Base-by-base conservation (phyloP, 116 monocot genomes). In the Thalassia testudinum region DNA sequence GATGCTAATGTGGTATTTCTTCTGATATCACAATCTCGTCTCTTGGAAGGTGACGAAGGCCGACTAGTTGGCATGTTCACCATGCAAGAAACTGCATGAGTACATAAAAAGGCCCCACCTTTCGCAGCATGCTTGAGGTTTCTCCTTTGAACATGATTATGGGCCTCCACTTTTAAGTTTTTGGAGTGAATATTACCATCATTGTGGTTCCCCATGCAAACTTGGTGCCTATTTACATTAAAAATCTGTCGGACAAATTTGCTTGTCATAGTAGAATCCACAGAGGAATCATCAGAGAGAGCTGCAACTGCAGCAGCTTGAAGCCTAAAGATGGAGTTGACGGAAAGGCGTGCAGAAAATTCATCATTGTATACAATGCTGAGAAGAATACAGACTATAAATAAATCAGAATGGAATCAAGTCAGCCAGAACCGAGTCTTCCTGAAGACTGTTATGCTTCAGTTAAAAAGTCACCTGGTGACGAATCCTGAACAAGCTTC, bases 291-390 rank as follows among this genome's bases (percentile, higher is more conserved):
- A 59, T 85, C 90, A 17, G 97, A 85, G 27, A 99, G 82, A 58
- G 90, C 82, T 44, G 47, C 64, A 16, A 86, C 82, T 56, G 97
- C 81, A 44, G 82, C 79, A 59, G 86, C 67, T 61, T 80, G 85
- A 38, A 99, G 85, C 64, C 97, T 76, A 42, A 79, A 65, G 23
- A 99, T 77, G 26, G 97, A 89, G 42, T 78, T 86, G 19, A 90
- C 69, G 2, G 97, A 99, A 62, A 99, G 90, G 0, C 90, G 78
- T 56, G 97, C 61, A 61, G 97, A 90, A 56, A 86, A 99, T 63
- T 99, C 97, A 68, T 99, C 90, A 60, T 82, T 86, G 66, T 78
- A 80, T 10, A 99, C 79, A 42, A 99, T 82, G 66, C 97, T 99
- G 85, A 54, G 53, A 60, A 69, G 37, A 28, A 10, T 26, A 5